A percentile compares a stretch with the other conserved stretches of the same genome.
phyloP scores from a whole-genome alignment of 345 rosid species.

The Xanthoceras sorbifolium region DNA sequence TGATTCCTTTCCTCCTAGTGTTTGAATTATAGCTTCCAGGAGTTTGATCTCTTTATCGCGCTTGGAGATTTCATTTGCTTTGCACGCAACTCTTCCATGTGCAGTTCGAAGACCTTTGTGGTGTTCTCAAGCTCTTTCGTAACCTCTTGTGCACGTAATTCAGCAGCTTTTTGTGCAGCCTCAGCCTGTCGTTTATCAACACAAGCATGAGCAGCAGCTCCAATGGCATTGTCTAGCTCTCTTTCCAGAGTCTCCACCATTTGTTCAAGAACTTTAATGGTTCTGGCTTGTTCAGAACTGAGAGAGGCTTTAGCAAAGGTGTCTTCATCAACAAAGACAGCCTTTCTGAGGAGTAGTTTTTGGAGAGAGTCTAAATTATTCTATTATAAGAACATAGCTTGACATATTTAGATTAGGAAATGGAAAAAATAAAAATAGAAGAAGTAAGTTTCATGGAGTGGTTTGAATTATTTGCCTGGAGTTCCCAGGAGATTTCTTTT shows the following conservation, averaged over 20 bases:
- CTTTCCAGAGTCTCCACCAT: constrained; percentile 92
- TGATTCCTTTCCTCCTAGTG: constrained; percentile 75
- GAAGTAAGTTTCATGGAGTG: constrained; percentile 2
- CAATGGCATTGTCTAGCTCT: constrained; percentile 93
- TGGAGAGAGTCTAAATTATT: constrained; percentile 61
- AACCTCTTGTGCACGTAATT: constrained; percentile 69
- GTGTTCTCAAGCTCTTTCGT: constrained; percentile 95
- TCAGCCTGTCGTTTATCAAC: constrained; percentile 92
- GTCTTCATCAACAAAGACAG: constrained; percentile 91
- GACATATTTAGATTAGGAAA: neutral
- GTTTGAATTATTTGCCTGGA: constrained; percentile 61
- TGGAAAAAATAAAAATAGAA: neutral
- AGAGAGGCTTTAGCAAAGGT: constrained; percentile 85
- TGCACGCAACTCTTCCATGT: constrained; percentile 88
- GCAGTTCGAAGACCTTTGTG: constrained; percentile 87
- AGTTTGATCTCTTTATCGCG: constrained; percentile 87
- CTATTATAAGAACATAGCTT: constrained; percentile 17
- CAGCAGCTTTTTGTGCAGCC: constrained; percentile 85
- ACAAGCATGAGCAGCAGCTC: constrained; percentile 93
- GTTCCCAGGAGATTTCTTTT: constrained; percentile 75
- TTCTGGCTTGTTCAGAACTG: constrained; percentile 84
- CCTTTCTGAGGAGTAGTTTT: constrained; percentile 78
- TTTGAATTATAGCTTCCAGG: constrained; percentile 90
- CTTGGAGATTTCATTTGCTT: constrained; percentile 80
- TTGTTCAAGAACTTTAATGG: constrained; percentile 97